Conservation (phyloP, 106 monocot genomes). For the Dendrobium huoshanense region DNA sequence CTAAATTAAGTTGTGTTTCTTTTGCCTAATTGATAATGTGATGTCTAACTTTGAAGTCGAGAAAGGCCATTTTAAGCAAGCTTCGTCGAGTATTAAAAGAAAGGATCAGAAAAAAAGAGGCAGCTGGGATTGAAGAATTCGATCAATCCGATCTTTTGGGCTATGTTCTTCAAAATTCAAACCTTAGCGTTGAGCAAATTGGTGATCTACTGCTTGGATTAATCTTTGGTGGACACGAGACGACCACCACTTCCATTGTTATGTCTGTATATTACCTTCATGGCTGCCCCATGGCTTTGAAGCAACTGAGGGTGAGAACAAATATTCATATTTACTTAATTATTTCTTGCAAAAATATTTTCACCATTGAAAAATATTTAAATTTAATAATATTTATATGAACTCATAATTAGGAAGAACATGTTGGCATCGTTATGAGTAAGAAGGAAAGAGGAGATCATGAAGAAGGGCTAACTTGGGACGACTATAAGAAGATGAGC, state of each 20-base stretch:
- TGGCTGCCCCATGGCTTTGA: slow-evolving; percentile 47
- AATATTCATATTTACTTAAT: background rate
- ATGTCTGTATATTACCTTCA: slow-evolving; percentile 66
- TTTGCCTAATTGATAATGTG: too few relatives aligned
- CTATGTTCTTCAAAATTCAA: slow-evolving; percentile 57
- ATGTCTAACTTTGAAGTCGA: background rate
- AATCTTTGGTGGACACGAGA: slow-evolving; percentile 94
- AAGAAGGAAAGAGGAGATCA: slow-evolving; percentile 37
- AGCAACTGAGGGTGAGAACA: slow-evolving; percentile 41
- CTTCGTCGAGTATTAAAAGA: background rate
- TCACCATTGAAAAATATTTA: background rate
- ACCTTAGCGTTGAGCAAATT: slow-evolving; percentile 74
- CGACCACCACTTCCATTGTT: slow-evolving; percentile 67
- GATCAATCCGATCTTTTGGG: slow-evolving; percentile 50
- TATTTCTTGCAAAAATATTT: background rate
- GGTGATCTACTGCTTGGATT: slow-evolving; percentile 76
- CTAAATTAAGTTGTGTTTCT: too few relatives aligned
- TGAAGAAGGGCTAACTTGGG: slow-evolving; percentile 42
- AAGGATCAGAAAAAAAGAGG: background rate
- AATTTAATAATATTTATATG: background rate
- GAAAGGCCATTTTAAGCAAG: background rate
- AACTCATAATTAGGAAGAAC: slow-evolving; percentile 32
- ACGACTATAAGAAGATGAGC: slow-evolving; percentile 83
- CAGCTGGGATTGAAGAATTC: background rate
- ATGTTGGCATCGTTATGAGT: slow-evolving; percentile 20